Base-by-base conservation (phyloP, 2,329 filamentous ascomycete genomes). In the Chalara sp. region DNA sequence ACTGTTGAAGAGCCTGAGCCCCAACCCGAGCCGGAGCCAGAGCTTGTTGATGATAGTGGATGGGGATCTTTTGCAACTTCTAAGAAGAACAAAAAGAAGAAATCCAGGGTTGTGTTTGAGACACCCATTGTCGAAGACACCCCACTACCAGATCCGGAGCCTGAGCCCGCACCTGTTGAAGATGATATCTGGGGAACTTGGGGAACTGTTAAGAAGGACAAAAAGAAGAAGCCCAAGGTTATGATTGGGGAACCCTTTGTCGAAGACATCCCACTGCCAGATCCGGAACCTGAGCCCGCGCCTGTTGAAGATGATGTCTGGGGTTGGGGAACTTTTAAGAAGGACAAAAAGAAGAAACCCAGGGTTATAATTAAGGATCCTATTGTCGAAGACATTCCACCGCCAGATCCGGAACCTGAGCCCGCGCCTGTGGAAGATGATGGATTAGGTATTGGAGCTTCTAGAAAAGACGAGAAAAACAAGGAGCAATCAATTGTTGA, bases 381-480 rank as follows among this genome's bases (percentile, higher is more conserved):
- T 32, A 48, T 48, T 2, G 4, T 37, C 35, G 35, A 37, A 37
- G 35, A n/a, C 35, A 37, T n/a, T 37, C n/a, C 35, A 37, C n/a
- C 4, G 35, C 46, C 46, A 21, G 41, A 37, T 33, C 46, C 48
- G 7, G 51, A 51, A 12, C 63, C 63, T 11, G 64, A 70, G 33
- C 62, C 65, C 13, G 58, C 62, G 37, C 62, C 53, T 31, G 44
- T 51, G 11, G 37, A 39, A 52, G 66, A 53, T 58, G 62, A 21
- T 21, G 21, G 21, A 21, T 21, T 21, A 21, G 35, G 35, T 10
- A 2, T 37, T 37, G 46, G 33, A 5, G 41, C 59, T 44, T 54
- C 37, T 43, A 55, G 55, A 44, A 67, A 66, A 40, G 67, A 66
- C 52, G 69, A 67, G 46, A 68, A 65, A 57, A 78, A 76, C 67